Evolutionary conservation across 257 asterid species (phyloP).

Genomic region (Primulina tabacum): DNA sequence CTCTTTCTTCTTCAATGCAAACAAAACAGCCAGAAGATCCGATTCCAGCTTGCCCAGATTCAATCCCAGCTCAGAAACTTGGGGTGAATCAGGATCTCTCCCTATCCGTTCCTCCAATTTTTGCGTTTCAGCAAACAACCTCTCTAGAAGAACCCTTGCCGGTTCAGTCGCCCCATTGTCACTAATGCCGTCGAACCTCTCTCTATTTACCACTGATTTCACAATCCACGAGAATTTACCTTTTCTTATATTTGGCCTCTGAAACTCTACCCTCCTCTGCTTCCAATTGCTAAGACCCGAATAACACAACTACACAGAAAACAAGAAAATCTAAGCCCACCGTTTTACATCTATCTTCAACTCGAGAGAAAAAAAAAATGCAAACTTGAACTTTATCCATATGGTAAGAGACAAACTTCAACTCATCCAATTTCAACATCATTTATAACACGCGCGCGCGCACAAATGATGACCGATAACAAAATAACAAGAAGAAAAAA

Average conservation of each 20-base stretch:
- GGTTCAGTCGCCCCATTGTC: conserved; percentile 63
- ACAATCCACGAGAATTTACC: conserved; percentile 35
- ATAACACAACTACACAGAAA: conserved; percentile 28
- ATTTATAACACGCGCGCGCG: no score
- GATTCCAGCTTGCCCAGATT: conserved; percentile 57
- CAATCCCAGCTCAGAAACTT: conserved; percentile 47
- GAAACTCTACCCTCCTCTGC: conserved; percentile 34
- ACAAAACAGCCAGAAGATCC: conserved; percentile 62
- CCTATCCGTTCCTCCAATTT: conserved; percentile 76
- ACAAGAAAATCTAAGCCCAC: neutral
- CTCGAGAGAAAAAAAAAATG: no score
- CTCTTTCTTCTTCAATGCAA: conserved; percentile 73
- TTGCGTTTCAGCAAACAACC: conserved; percentile 73
- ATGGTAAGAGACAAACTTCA: no score
- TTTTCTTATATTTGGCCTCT: conserved; percentile 32
- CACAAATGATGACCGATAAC: no score
- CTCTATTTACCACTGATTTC: conserved; percentile 53
- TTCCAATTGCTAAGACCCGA: conserved; percentile 32
- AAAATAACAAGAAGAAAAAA: no score
- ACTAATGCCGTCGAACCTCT: conserved; percentile 45
- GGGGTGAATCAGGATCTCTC: conserved; percentile 53
- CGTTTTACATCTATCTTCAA: neutral
- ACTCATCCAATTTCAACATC: no score
- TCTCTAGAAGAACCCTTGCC: conserved; percentile 72
- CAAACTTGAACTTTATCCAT: no score